These are phyloP conservation scores for Pseudogymnoascus sp. DNA, from an alignment of 2,329 filamentous ascomycete genomes.

Conservation along the genomic window DNA sequence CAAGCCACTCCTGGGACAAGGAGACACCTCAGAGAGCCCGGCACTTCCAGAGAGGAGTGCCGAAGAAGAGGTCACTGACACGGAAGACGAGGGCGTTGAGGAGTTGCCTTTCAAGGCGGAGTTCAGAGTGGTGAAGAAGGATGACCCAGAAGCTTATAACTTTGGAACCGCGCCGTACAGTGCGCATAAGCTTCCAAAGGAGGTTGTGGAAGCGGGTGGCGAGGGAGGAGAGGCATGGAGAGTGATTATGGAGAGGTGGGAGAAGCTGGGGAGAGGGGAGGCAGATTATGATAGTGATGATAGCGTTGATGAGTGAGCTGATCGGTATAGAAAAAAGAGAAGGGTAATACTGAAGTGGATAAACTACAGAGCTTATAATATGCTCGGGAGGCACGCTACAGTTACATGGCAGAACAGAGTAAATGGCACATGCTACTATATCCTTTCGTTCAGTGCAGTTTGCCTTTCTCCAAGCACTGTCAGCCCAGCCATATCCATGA, in stretches of 20 bases:
- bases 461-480: neutral
- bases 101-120: constrained; percentile 58
- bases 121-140: constrained; percentile 70
- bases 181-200: constrained; percentile 88
- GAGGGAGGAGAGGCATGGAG: constrained; percentile 67
- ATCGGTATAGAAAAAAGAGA: neutral
- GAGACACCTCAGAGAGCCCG: constrained; percentile 24
- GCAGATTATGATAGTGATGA: constrained; percentile 29
- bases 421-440: neutral
- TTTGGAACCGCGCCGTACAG: constrained; percentile 84
- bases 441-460: neutral
- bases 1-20: constrained; percentile 45
- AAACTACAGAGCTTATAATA: neutral
- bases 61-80: constrained; percentile 28
- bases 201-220: constrained; percentile 69
- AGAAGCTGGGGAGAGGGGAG: constrained; percentile 42
- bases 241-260: constrained; percentile 73
- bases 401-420: neutral
- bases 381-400: neutral
- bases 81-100: constrained; percentile 44
- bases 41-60: constrained; percentile 28
- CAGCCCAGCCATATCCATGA: neutral
- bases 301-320: neutral
- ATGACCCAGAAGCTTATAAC: constrained; percentile 82
- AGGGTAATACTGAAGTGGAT: neutral